Evolutionary conservation across 306 rosid genomes (phyloP).

Genomic region (Glycyrrhiza uralensis): DNA sequence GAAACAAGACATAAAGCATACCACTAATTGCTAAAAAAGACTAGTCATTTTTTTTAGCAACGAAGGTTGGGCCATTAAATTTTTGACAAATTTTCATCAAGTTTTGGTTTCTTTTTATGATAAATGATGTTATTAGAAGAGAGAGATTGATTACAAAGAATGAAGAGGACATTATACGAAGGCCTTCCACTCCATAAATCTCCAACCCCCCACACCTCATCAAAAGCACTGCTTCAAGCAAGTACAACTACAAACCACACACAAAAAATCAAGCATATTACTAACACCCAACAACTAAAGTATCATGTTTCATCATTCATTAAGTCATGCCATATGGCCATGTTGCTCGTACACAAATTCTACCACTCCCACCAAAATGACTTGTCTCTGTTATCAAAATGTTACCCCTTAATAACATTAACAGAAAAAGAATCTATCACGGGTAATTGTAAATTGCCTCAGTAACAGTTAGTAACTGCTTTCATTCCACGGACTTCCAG

Average conservation of each 20-base stretch:
- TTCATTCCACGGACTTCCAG: neutral
- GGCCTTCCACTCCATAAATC: neutral
- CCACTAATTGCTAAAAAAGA: neutral
- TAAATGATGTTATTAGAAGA: no score
- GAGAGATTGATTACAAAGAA: neutral
- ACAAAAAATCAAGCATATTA: constrained; percentile 11
- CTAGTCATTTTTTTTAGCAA: neutral
- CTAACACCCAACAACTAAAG: neutral
- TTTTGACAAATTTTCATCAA: neutral
- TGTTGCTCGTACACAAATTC: neutral
- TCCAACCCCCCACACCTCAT: neutral
- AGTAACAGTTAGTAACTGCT: neutral
- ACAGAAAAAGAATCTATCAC: neutral
- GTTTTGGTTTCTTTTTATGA: neutral
- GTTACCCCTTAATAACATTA: neutral
- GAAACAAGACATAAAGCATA: neutral
- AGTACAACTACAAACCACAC: neutral
- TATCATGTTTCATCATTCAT: neutral
- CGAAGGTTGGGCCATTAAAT: neutral
- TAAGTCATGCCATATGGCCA: neutral
- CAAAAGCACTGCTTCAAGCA: neutral
- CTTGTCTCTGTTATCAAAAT: neutral
- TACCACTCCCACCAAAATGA: neutral
- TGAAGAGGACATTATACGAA: neutral
- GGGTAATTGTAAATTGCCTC: neutral